phyloP scores from a whole-genome alignment of 2,329 filamentous ascomycete genomes.

The Colletotrichum kahawae region DNA sequence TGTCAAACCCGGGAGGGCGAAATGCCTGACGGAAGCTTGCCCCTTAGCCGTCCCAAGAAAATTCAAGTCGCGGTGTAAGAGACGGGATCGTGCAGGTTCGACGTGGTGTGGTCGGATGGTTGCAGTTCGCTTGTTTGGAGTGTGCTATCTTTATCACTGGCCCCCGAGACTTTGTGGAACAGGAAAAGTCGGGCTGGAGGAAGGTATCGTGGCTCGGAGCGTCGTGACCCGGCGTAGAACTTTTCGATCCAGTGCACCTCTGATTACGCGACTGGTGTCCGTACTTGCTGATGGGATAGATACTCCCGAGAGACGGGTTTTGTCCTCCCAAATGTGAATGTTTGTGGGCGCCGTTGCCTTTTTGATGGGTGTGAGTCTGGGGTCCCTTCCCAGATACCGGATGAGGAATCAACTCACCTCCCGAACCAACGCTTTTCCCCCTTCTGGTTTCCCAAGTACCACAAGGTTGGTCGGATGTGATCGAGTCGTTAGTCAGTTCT shows the following conservation, averaged over 20 bases:
- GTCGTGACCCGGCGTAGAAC: background rate
- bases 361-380: background rate
- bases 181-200: background rate
- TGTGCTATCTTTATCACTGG: background rate
- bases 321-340: background rate
- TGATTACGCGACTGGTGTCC: background rate
- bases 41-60: background rate
- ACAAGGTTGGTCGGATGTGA: background rate
- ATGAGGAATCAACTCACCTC: background rate
- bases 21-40: background rate
- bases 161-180: background rate
- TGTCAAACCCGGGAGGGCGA: background rate
- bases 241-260: background rate
- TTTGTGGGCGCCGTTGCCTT: background rate
- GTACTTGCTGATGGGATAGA: background rate
- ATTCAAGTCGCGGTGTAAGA: background rate
- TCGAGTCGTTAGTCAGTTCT: background rate
- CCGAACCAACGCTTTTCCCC: background rate
- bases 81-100: conserved; percentile 3
- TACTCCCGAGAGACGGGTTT: background rate
- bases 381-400: background rate
- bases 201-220: background rate
- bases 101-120: conserved; percentile 1
- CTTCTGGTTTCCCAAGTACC: background rate
- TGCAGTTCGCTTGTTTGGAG: conserved; percentile 1